Evolutionary conservation across 202 grass and related monocot genomes (phyloP).

Genomic region (Brachypodium distachyon): DNA sequence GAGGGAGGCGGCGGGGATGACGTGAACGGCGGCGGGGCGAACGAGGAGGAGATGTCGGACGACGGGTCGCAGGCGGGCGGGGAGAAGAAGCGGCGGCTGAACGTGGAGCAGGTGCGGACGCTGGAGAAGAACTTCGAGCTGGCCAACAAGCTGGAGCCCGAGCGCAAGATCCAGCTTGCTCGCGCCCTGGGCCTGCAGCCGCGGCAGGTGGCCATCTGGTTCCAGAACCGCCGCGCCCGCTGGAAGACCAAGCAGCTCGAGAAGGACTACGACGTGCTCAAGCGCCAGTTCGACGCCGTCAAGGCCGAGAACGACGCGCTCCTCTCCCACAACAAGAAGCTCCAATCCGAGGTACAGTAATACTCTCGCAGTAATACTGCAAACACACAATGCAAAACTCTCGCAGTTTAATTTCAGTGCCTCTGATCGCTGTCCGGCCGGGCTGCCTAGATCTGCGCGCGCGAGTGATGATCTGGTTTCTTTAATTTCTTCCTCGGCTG

Average conservation of each 20-base stretch:
- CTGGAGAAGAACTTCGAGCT: slow-evolving; percentile 99
- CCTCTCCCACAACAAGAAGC: slow-evolving; percentile 92
- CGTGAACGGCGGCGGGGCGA: slow-evolving; percentile 20
- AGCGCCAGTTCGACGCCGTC: slow-evolving; percentile 74
- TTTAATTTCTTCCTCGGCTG: not conserved
- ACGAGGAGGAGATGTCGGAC: slow-evolving; percentile 88
- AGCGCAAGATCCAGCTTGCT: slow-evolving; percentile 90
- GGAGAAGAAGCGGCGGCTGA: slow-evolving; percentile 95
- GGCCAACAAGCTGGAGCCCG: slow-evolving; percentile 93
- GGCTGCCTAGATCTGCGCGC: not conserved
- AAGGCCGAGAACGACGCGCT: slow-evolving; percentile 81
- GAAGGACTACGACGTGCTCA: slow-evolving; percentile 93
- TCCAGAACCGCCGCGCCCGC: slow-evolving; percentile 90
- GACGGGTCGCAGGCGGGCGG: slow-evolving; percentile 64
- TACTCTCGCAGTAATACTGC: not conserved
- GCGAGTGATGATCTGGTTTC: not conserved
- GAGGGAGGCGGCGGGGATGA: slow-evolving; percentile 15
- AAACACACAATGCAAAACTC: not conserved
- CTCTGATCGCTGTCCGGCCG: not conserved
- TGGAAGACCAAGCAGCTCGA: slow-evolving; percentile 99
- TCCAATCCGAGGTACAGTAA: slow-evolving; percentile 70
- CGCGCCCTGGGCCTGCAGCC: slow-evolving; percentile 77
- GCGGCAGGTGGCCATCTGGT: slow-evolving; percentile 98
- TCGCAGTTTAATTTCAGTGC: not conserved
- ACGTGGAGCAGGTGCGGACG: slow-evolving; percentile 93